Base-by-base conservation (phyloP, 495 filamentous ascomycete species). In the Aspergillus funiculosus region DNA sequence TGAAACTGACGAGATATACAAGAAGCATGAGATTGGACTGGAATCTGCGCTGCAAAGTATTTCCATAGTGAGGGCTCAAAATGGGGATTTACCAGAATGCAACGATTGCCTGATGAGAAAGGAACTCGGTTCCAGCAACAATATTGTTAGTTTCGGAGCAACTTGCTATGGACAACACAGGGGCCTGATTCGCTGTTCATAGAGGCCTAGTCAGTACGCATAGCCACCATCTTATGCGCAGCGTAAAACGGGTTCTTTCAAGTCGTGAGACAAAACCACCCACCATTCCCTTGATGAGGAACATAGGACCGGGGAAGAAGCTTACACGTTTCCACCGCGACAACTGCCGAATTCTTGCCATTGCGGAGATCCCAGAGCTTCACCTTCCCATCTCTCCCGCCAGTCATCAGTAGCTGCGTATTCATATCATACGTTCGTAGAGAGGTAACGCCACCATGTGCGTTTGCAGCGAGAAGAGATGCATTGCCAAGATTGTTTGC, bases 111-210 rank as follows among this genome's bases (percentile, higher is more conserved):
- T 86, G 79, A 20, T 78, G 78, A 27, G 87, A 79, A 10, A 74
- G 76, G 20, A 92, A 67, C 61, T 95, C 90, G 6, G 85, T 89
- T 6, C 91, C 91, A 19, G 81, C 84, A 21, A 80, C 86, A 9
- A 94, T 60, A 8, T 73, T 65, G 52, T 79, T 79, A 11, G 72
- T 75, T 29, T 67, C 63, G 38, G 67, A 66, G 20, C 74, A 76
- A 60, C 77, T 81, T 19, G 80, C 80, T 14, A 92, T 65, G 1
- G 88, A 86, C n/a, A 87, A 67, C 22, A 89, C 72, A 20, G 83
- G 73, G 1, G 69, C 59, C 31, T 65, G 50, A 37, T 53, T 73
- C 31, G 58, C 73, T 77, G 29, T 31, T 18, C 22, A 7, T 56
- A 34, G 53, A 35, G 19, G 22, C 22, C 51, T n/a, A 13, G 26